These are phyloP conservation scores for Tricholoma matsutake DNA, from an alignment of 768 basidiomycete genomes.

Conservation along the genomic window DNA sequence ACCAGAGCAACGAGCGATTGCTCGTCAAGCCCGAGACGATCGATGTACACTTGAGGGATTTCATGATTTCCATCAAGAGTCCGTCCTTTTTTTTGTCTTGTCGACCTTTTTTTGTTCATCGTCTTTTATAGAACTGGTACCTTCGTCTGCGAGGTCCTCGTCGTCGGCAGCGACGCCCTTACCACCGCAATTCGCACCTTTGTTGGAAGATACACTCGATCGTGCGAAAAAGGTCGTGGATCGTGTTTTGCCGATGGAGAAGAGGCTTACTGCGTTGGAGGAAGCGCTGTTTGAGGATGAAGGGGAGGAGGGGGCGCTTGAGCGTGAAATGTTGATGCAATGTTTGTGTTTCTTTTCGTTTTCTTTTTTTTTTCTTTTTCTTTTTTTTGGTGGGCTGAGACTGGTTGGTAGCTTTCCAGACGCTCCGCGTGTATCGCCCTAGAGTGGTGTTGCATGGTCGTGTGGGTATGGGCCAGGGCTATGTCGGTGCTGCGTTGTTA, in stretches of 20 bases:
- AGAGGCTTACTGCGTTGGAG: conserved; percentile 81
- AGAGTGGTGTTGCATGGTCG: conserved; percentile 80
- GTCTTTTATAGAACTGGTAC: conserved; percentile 70
- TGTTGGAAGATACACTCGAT: conserved; percentile 68
- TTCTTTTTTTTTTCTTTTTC: conserved; percentile 8
- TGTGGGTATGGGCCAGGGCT: conserved; percentile 87
- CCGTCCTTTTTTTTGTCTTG: conserved; percentile 26
- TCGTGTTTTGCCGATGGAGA: conserved; percentile 74
- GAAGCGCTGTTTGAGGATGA: conserved; percentile 88
- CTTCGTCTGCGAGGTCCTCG: conserved; percentile 90
- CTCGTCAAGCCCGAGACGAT: conserved; percentile 85
- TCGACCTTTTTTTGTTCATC: conserved; percentile 1
- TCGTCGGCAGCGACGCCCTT: conserved; percentile 83
- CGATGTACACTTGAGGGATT: conserved; percentile 80
- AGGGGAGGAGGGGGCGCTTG: conserved; percentile 78
- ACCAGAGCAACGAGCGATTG: conserved; percentile 85
- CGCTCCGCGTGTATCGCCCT: conserved; percentile 85
- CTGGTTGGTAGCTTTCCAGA: conserved; percentile 75
- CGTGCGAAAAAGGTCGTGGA: conserved; percentile 69
- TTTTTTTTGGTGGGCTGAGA: background rate
- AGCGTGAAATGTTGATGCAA: conserved; percentile 85
- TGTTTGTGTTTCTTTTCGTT: conserved; percentile 53
- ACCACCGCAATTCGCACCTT: conserved; percentile 78
- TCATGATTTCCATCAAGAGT: conserved; percentile 98
- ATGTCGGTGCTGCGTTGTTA: conserved; percentile 85